These are phyloP conservation scores for Zygnema circumcarinatum DNA, from an alignment of 139 green algal species.

Conservation along the genomic window DNA sequence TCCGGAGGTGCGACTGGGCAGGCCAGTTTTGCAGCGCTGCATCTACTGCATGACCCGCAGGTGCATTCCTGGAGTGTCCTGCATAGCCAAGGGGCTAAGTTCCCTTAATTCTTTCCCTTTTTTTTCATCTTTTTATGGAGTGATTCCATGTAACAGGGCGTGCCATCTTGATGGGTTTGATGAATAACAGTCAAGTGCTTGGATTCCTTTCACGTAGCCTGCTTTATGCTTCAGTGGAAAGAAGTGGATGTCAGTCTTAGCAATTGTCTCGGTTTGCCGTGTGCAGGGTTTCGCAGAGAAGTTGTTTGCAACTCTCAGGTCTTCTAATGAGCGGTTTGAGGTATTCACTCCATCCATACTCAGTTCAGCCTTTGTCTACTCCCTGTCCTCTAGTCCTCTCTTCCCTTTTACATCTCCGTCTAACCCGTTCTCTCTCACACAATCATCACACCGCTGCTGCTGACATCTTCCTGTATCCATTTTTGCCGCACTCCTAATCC, in stretches of 20 bases:
- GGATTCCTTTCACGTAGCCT: too few relatives aligned
- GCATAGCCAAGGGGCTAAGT: background rate
- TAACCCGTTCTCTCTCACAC: too few relatives aligned
- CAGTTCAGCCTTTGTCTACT: background rate
- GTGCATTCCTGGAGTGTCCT: too few relatives aligned
- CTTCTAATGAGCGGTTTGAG: constrained; percentile 80
- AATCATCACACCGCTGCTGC: too few relatives aligned
- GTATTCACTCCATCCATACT: constrained; percentile 28
- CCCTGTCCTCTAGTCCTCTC: too few relatives aligned
- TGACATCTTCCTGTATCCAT: background rate
- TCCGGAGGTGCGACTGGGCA: constrained; percentile 24
- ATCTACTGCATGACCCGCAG: constrained; percentile 96
- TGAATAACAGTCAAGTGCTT: too few relatives aligned
- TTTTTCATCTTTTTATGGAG: background rate
- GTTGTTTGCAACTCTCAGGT: constrained; percentile 81
- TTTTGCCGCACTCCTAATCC: background rate
- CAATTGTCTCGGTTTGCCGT: background rate
- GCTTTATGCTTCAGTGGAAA: too few relatives aligned
- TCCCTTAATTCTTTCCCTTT: background rate
- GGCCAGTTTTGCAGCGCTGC: constrained; percentile 90
- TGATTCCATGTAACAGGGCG: too few relatives aligned
- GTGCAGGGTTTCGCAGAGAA: constrained; percentile 87
- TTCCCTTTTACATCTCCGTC: too few relatives aligned
- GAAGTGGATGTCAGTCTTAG: too few relatives aligned
- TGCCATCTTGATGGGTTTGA: too few relatives aligned